Evolutionary conservation across 805 yeast genomes (phyloP).

Genomic region (Candida palmyrensis): DNA sequence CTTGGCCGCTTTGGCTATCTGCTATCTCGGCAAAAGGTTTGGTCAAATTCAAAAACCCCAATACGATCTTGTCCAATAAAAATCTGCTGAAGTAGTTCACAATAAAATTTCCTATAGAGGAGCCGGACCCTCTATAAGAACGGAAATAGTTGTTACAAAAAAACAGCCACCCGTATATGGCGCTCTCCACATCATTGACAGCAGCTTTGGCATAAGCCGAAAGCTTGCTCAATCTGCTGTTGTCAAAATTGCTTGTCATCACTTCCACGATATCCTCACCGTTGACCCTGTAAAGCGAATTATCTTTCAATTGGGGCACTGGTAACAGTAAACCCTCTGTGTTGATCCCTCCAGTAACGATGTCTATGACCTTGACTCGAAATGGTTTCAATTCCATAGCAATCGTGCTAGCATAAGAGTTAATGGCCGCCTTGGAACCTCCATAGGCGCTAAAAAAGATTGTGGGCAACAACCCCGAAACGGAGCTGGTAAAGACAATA

Average conservation of each 20-base stretch:
- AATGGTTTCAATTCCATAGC: conserved; percentile 67
- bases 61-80: too few species aligned
- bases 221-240: conserved; percentile 14
- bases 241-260: conserved; percentile 5
- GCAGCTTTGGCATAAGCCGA: conserved; percentile 16
- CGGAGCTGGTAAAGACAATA: conserved; percentile 69
- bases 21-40: too few species aligned
- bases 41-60: too few species aligned
- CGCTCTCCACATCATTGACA: conserved; percentile 18
- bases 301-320: too few species aligned
- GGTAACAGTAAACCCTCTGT: conserved; percentile 32
- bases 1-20: too few species aligned
- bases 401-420: conserved; percentile 59
- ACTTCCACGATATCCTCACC: neutral
- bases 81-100: too few species aligned
- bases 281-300: neutral
- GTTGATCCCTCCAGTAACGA: conserved; percentile 71
- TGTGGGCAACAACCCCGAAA: conserved; percentile 59
- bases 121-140: too few species aligned
- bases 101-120: too few species aligned
- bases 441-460: conserved; percentile 67
- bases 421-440: conserved; percentile 71
- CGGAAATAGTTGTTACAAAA: too few species aligned
- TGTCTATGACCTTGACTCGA: conserved; percentile 65
- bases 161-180: too few species aligned